A percentile compares a stretch with the other conserved stretches of the same genome.
Conservation (phyloP, 352 stramenopile genomes). For the Globisporangium polare region DNA sequence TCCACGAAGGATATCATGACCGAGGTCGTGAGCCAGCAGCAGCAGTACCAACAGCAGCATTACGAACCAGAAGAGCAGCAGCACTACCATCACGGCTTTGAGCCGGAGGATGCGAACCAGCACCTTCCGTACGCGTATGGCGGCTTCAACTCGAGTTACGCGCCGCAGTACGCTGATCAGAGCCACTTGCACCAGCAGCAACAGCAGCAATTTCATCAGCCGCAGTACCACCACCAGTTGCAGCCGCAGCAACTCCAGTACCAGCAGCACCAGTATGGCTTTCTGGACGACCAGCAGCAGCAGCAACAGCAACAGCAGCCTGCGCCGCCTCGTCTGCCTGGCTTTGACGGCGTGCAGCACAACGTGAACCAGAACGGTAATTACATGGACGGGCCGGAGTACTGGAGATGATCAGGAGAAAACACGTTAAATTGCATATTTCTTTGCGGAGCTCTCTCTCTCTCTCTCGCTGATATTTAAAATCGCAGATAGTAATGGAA, state of each 20-base stretch:
- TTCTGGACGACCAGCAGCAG: conserved; percentile 24
- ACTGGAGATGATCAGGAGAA: conserved; percentile 38
- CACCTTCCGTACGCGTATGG: conserved; percentile 27
- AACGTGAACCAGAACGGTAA: conserved; percentile 25
- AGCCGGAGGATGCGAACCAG: conserved; percentile 53
- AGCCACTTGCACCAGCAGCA: conserved; percentile 12
- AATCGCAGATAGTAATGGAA: conserved; percentile 76
- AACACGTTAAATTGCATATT: not conserved
- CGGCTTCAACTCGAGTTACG: conserved; percentile 20
- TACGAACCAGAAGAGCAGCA: conserved; percentile 21
- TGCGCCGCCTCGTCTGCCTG: conserved; percentile 24
- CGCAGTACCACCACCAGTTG: conserved; percentile 11
- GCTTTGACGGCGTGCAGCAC: conserved; percentile 25
- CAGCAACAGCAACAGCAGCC: conserved; percentile 15
- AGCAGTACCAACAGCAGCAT: conserved; percentile 29
- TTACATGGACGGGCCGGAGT: conserved; percentile 51
- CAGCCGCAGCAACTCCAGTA: conserved; percentile 2
- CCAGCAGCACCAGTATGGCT: conserved; percentile 29
- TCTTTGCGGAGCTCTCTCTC: not conserved
- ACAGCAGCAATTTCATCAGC: conserved; percentile 13
- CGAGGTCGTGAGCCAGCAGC: conserved; percentile 50
- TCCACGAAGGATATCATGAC: conserved; percentile 77
- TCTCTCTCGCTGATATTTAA: conserved; percentile 17
- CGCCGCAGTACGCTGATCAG: conserved; percentile 25
- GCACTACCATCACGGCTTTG: conserved; percentile 53